These are phyloP conservation scores for Leccinum barrowsii DNA, from an alignment of 768 basidiomycete species.

Conservation along the genomic window DNA sequence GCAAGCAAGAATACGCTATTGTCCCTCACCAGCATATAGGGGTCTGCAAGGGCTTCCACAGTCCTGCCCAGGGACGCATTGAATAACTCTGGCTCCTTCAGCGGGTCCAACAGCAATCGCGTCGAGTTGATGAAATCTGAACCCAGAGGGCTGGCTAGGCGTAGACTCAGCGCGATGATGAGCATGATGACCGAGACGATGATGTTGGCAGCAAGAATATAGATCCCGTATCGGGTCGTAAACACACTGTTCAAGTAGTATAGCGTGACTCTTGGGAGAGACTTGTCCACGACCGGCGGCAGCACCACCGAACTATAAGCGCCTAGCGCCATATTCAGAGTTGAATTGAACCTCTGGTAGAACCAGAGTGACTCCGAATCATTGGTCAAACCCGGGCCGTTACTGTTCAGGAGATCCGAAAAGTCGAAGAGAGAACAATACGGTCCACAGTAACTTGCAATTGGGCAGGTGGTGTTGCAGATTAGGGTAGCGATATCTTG, in stretches of 20 bases:
- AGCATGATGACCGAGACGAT: conserved; percentile 6
- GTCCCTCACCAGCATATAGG: neutral
- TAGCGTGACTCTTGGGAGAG: too few species aligned
- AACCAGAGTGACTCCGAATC: too few species aligned
- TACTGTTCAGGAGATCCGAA: neutral
- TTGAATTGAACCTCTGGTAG: neutral
- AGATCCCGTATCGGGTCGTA: neutral
- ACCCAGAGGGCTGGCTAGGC: neutral
- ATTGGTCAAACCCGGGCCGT: too few species aligned
- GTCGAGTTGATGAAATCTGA: conserved; percentile 7
- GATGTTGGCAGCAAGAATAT: neutral
- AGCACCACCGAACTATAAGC: neutral
- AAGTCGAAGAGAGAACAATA: neutral
- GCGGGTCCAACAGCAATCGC: neutral
- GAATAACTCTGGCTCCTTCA: conserved; percentile 12
- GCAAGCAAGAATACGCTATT: neutral
- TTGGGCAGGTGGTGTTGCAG: neutral
- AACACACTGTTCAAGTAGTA: too few species aligned
- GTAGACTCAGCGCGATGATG: neutral
- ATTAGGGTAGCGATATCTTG: conserved; percentile 1
- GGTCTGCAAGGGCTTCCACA: neutral
- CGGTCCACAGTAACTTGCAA: neutral
- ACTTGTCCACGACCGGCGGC: too few species aligned
- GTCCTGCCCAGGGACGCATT: conserved; percentile 1
- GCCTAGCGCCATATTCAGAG: neutral